phyloP scores from a whole-genome alignment of 2,329 filamentous ascomycete genomes.

The Cryphonectria carpinicola region DNA sequence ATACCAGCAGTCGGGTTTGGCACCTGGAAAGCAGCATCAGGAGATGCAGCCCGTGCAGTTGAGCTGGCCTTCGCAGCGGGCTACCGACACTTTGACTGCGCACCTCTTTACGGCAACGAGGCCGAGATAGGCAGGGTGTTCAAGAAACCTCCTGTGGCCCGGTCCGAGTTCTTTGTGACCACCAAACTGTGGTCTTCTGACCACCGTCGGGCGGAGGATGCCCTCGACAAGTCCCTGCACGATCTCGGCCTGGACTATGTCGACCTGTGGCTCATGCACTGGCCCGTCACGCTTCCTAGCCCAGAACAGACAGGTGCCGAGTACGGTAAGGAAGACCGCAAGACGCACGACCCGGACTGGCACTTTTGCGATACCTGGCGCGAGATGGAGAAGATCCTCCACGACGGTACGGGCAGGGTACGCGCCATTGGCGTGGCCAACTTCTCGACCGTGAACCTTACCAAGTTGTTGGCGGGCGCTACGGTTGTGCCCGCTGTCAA shows the following conservation, averaged over 20 bases:
- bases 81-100: slow-evolving; percentile 59
- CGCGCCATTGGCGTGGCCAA: slow-evolving; percentile 49
- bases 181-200: slow-evolving; percentile 45
- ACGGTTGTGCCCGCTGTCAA: slow-evolving; percentile 57
- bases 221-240: slow-evolving; percentile 49
- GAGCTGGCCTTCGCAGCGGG: slow-evolving; percentile 47
- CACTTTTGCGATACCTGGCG: slow-evolving; percentile 46
- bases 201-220: slow-evolving; percentile 37
- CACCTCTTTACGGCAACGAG: slow-evolving; percentile 40
- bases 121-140: slow-evolving; percentile 33
- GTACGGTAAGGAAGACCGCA: slow-evolving; percentile 16
- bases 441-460: slow-evolving; percentile 40
- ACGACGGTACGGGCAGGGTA: slow-evolving; percentile 49
- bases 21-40: slow-evolving; percentile 27
- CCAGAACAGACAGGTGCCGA: slow-evolving; percentile 19
- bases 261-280: slow-evolving; percentile 58
- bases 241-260: slow-evolving; percentile 53
- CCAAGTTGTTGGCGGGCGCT: slow-evolving; percentile 44
- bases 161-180: slow-evolving; percentile 42
- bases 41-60: slow-evolving; percentile 33
- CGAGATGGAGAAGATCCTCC: slow-evolving; percentile 50
- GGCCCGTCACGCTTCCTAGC: slow-evolving; percentile 44
- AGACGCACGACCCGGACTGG: slow-evolving; percentile 7
- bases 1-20: slow-evolving; percentile 18
- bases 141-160: slow-evolving; percentile 37